A percentile compares a stretch with the other conserved stretches of the same genome.
Evolutionary conservation across 768 basidiomycete species (phyloP).

Genomic region (Neoboletus subvelutipes): DNA sequence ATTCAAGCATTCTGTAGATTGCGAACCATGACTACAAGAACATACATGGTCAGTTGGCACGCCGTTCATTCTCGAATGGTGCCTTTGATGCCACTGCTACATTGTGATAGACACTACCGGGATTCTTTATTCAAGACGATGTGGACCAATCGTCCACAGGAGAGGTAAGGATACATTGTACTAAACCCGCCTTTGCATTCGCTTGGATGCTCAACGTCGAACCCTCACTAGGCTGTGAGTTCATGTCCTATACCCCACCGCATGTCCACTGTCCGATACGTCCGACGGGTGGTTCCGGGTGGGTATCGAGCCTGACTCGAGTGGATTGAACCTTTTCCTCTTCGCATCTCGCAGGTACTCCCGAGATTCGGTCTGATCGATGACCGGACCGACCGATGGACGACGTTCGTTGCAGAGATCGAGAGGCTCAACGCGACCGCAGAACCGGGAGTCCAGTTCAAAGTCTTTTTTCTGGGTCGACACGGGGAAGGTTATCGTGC

Average conservation of each 20-base stretch:
- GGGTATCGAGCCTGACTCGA: not conserved
- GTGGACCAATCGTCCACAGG: not conserved
- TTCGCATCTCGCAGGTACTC: conserved; percentile 10
- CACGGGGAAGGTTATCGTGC: conserved; percentile 62
- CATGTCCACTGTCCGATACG: not conserved
- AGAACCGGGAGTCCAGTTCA: conserved; percentile 30
- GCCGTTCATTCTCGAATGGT: not conserved
- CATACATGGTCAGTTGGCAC: conserved; percentile 16
- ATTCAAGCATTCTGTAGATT: not conserved
- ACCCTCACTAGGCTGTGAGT: conserved; percentile 17
- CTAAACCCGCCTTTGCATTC: not conserved
- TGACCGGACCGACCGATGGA: conserved; percentile 48
- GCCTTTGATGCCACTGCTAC: not conserved
- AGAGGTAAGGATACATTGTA: conserved; percentile 7
- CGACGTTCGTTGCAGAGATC: conserved; percentile 40
- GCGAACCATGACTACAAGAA: conserved; percentile 4
- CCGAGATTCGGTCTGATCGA: conserved; percentile 39
- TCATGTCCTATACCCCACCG: not conserved
- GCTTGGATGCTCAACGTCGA: not conserved
- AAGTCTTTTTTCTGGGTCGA: conserved; percentile 63
- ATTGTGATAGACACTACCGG: conserved; percentile 11
- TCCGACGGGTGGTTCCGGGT: not conserved
- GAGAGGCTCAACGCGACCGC: conserved; percentile 33
- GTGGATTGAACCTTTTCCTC: not conserved
- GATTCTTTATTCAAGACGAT: conserved; percentile 26